Percentiles rank a stretch among this genome's conserved stretches.
These are phyloP conservation scores for Schizosaccharomyces lindneri DNA, from an alignment of 805 yeast genomes.

Conservation along the genomic window DNA sequence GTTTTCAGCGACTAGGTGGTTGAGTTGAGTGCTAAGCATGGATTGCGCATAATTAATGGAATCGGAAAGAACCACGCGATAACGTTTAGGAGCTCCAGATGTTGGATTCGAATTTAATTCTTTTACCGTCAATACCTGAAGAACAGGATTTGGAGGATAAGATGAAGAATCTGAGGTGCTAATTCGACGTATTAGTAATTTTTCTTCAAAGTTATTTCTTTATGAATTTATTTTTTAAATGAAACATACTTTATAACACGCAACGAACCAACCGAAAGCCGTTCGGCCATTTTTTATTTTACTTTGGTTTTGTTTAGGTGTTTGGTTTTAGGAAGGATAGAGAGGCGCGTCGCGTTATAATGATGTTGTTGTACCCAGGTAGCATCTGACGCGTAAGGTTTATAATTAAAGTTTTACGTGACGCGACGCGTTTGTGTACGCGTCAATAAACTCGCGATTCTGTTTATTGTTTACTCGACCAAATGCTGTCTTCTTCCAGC, in stretches of 20 bases:
- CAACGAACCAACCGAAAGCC: neutral
- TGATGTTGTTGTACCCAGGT: neutral
- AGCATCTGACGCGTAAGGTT: neutral
- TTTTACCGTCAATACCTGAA: constrained; percentile 7
- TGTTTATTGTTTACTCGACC: too few relatives aligned
- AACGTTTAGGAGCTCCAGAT: constrained; percentile 7
- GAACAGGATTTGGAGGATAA: constrained; percentile 2
- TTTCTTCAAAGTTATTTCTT: neutral
- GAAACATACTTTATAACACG: neutral
- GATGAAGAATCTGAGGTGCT: neutral
- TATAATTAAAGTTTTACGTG: neutral
- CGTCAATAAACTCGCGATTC: neutral
- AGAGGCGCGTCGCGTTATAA: neutral
- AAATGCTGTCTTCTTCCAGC: too few relatives aligned
- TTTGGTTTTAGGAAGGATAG: neutral
- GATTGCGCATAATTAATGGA: constrained; percentile 7
- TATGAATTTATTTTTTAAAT: neutral
- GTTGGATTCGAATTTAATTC: constrained; percentile 3
- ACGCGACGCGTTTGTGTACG: neutral
- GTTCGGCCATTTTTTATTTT: neutral
- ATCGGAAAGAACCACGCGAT: constrained; percentile 8
- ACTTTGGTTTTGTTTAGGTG: neutral
- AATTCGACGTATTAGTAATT: neutral
- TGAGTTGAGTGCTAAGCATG: constrained; percentile 5
- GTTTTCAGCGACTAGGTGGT: constrained; percentile 3